Evolutionary conservation across 306 rosid genomes (phyloP), one percentile per base, ranked within the genome.

Genomic region (Notholithocarpus densiflorus): DNA sequence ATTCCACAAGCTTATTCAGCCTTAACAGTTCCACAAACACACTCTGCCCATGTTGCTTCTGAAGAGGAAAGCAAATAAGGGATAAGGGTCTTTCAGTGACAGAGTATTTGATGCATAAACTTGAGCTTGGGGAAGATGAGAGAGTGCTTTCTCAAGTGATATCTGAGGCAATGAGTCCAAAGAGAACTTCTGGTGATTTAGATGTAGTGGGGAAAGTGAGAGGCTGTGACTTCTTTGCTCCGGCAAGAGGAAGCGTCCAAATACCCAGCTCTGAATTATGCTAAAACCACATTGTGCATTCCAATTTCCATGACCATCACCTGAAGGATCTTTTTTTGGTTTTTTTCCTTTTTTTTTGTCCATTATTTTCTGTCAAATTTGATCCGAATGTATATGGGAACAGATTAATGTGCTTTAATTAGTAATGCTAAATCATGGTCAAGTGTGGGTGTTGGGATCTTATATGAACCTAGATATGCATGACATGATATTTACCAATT

Each of bases 111-210:
- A 75, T 87, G 83, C 87, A 85, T 52, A 92, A 92, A 78, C 79
- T 92, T 78, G 95, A 92, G 82, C 97, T 97, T 1, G 98, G 97
- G 14, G 95, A 94, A 71, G 97, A 94, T 79, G 98, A 94, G 79
- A 90, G 72, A 75, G 98, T 96, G 12, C 88, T 90, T 40, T 94
- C 98, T 43, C 85, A 73, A 77, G 97, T 90, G 62, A 90, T 94
- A 77, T 92, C 96, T 15, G 96, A 90, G 61, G 92, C 84, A 73
- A 85, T 88, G 80, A 89, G 93, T 81, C 93, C 97, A 1, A 37
- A 75, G 75, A 86, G 66, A 83, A 60, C 68, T 76, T 87, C 88
- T 2, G 80, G 85, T 48, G 94, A 83, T 75, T 81, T 76, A 4
- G 94, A 96, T 34, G 89, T 91, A 48, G 84, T 92, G 80, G 94